A percentile compares a stretch with the other conserved stretches of the same genome.
These are phyloP conservation scores for Magnusiomyces fungicola DNA, from an alignment of 1,139 yeast genomes.

Conservation along the genomic window DNA sequence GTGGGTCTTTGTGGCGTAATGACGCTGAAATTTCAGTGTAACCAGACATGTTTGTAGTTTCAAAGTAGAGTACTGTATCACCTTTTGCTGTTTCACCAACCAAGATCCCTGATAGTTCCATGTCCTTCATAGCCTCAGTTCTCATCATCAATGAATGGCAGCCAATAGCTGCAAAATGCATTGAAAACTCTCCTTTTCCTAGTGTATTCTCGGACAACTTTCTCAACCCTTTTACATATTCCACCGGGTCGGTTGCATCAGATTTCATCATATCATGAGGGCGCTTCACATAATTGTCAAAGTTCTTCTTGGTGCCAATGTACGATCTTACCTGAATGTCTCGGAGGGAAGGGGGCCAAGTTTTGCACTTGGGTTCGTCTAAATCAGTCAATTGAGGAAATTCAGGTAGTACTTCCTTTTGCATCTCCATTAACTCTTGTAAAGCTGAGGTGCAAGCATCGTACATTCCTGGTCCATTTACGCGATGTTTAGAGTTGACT, in stretches of 20 bases:
- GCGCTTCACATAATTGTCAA: not conserved
- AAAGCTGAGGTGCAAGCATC: constrained; percentile 1
- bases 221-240: not conserved
- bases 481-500: not conserved
- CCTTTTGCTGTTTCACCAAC: not conserved
- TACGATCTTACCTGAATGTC: not conserved
- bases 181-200: not conserved
- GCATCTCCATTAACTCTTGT: not conserved
- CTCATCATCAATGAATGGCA: not conserved
- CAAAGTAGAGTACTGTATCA: not conserved
- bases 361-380: not conserved
- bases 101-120: not conserved
- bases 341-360: not conserved
- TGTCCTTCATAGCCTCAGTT: not conserved
- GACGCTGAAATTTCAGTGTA: not conserved
- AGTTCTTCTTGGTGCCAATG: not conserved
- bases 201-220: not conserved
- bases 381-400: not conserved
- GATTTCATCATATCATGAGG: not conserved
- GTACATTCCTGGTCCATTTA: not conserved
- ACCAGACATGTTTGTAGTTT: not conserved
- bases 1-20: not conserved
- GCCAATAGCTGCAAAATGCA: not conserved
- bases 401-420: not conserved
- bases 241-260: not conserved